A percentile compares a stretch with the other conserved stretches of the same genome.
Conservation (phyloP, 23 red algal genomes). For the Gracilaria domingensis region DNA sequence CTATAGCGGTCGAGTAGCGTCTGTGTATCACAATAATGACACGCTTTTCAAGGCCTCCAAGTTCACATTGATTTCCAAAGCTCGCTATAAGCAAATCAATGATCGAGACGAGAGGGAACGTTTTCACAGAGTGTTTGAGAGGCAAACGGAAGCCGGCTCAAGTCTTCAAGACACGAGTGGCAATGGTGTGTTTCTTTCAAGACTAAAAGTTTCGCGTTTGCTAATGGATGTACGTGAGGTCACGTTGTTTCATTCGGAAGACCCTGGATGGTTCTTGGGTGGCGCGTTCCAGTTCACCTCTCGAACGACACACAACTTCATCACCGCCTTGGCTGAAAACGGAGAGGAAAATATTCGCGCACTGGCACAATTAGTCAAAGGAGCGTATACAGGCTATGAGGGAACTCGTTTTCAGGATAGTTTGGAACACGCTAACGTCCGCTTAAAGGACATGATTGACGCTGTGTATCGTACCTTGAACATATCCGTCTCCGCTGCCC, state of each 20-base stretch:
- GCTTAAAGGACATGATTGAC: background rate
- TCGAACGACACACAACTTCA: background rate
- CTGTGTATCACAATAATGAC: constrained; percentile 11
- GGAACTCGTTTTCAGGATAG: background rate
- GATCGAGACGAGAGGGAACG: background rate
- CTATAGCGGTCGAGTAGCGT: background rate
- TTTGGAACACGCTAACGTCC: background rate
- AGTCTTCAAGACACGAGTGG: too few species aligned
- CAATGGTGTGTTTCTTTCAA: background rate
- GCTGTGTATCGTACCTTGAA: background rate
- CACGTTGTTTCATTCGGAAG: background rate
- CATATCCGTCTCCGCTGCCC: background rate
- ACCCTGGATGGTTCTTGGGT: constrained; percentile 11
- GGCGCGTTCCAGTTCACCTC: constrained; percentile 15
- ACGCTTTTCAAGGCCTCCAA: background rate
- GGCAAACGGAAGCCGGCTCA: background rate
- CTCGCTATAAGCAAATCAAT: background rate
- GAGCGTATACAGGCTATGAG: background rate
- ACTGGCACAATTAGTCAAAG: background rate
- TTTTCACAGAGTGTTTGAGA: background rate
- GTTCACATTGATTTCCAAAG: constrained; percentile 8
- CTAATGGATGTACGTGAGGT: background rate
- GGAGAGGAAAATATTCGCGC: background rate
- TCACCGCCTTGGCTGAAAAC: background rate
- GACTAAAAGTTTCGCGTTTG: background rate